These are phyloP conservation scores for Leccinum fallax DNA, from an alignment of 1,284 basidiomycete genomes.

Conservation along the genomic window DNA sequence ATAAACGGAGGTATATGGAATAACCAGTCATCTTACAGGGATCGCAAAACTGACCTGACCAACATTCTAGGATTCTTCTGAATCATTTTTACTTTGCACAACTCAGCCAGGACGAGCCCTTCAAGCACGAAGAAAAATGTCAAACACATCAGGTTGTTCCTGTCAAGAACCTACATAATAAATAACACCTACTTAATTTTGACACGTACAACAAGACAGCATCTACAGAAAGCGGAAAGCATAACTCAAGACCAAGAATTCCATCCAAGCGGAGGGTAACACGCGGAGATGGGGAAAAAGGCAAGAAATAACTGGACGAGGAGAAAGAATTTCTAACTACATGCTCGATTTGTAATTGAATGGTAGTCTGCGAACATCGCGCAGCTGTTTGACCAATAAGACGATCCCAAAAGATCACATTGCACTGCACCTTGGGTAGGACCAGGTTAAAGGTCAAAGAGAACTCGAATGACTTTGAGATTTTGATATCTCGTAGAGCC, in stretches of 20 bases:
- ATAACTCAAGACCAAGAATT: neutral
- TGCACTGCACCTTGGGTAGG: slow-evolving; percentile 25
- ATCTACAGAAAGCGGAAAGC: slow-evolving; percentile 4
- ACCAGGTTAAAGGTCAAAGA: slow-evolving; percentile 51
- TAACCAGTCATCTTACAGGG: neutral
- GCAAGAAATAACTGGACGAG: neutral
- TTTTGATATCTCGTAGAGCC: slow-evolving; percentile 25
- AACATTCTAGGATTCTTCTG: neutral
- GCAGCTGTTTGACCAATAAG: slow-evolving; percentile 48
- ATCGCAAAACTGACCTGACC: neutral
- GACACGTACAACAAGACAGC: slow-evolving; percentile 4
- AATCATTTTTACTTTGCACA: neutral
- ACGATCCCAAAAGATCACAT: slow-evolving; percentile 41
- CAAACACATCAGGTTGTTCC: slow-evolving; percentile 3
- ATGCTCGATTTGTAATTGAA: slow-evolving; percentile 22
- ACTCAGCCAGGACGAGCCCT: neutral
- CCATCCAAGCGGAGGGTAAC: neutral
- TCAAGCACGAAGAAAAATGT: neutral
- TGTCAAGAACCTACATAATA: slow-evolving; percentile 9
- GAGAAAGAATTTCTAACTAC: neutral
- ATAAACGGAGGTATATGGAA: neutral
- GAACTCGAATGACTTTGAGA: slow-evolving; percentile 25
- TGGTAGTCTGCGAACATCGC: slow-evolving; percentile 26
- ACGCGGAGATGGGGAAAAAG: neutral
- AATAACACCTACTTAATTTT: slow-evolving; percentile 1